Conservation (phyloP, 1,284 basidiomycete species). For the Gymnopus androsaceus region DNA sequence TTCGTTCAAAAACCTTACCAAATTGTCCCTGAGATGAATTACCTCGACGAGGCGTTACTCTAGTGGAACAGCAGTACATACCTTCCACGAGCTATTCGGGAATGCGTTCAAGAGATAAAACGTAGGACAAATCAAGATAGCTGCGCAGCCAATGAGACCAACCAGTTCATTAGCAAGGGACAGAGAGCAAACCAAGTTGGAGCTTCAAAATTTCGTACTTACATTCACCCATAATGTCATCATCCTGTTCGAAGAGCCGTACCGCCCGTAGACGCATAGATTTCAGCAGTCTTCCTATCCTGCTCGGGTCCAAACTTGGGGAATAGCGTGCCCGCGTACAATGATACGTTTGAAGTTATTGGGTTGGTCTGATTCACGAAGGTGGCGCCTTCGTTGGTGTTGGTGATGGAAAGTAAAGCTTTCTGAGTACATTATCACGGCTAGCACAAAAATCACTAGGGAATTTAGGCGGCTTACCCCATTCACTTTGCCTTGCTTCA, state of each 20-base stretch:
- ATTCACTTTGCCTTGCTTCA: slow-evolving; percentile 27
- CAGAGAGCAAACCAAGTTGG: no score
- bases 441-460: slow-evolving; percentile 18
- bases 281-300: slow-evolving; percentile 14
- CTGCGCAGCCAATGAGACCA: slow-evolving; percentile 7
- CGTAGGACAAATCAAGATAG: slow-evolving; percentile 28
- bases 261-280: slow-evolving; percentile 22
- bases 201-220: not conserved
- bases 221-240: slow-evolving; percentile 35
- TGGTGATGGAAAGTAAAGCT: slow-evolving; percentile 31
- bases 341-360: slow-evolving; percentile 19
- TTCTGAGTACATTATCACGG: slow-evolving; percentile 6
- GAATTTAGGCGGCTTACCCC: slow-evolving; percentile 21
- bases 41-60: not conserved
- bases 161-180: no score
- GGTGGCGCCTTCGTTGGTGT: slow-evolving; percentile 32
- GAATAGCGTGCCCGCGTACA: slow-evolving; percentile 29
- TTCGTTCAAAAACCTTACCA: not conserved
- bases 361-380: slow-evolving; percentile 29
- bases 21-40: slow-evolving; percentile 2
- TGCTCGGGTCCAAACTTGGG: slow-evolving; percentile 22
- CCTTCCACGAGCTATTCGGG: slow-evolving; percentile 19
- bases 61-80: no score
- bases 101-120: slow-evolving; percentile 24
- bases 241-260: slow-evolving; percentile 25